phyloP scores from a whole-genome alignment of 2,329 filamentous ascomycete species.

The Amesomyces nigricolor region DNA sequence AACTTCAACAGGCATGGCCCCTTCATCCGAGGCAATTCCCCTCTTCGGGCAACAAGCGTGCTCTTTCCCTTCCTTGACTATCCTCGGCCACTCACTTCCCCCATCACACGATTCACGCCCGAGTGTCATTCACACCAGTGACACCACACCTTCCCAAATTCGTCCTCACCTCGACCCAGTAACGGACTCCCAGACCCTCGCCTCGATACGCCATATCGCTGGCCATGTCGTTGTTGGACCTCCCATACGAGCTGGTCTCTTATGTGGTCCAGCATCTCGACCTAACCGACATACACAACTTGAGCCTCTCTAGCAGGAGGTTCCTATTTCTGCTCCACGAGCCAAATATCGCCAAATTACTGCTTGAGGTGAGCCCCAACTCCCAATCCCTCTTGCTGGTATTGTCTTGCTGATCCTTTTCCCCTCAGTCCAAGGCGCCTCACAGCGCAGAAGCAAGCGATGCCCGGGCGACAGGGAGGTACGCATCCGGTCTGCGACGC shows the following conservation, averaged over 20 bases:
- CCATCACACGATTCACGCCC: too few species aligned
- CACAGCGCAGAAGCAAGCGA: conserved; percentile 31
- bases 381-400: background rate
- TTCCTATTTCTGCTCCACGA: conserved; percentile 48
- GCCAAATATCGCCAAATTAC: conserved; percentile 51
- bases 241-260: conserved; percentile 62
- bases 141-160: too few species aligned
- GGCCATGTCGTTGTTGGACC: conserved; percentile 12
- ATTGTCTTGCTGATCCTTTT: conserved; percentile 11
- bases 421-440: conserved; percentile 31
- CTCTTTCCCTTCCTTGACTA: too few species aligned
- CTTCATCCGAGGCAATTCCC: too few species aligned
- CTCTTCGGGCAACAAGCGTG: too few species aligned
- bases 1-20: too few species aligned
- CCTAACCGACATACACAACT: conserved; percentile 52
- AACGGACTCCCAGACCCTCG: too few species aligned
- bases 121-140: too few species aligned
- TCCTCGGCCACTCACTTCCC: too few species aligned
- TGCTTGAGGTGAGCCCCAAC: conserved; percentile 46
- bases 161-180: too few species aligned
- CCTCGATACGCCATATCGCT: conserved; percentile 30
- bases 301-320: conserved; percentile 48
- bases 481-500: conserved; percentile 51
- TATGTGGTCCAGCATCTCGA: conserved; percentile 50
- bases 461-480: conserved; percentile 32